Evolutionary conservation across 192 early-diverging fungal species (phyloP), one percentile per base, ranked within the genome.

Genomic region (Phycomyces blakesleeanus): DNA sequence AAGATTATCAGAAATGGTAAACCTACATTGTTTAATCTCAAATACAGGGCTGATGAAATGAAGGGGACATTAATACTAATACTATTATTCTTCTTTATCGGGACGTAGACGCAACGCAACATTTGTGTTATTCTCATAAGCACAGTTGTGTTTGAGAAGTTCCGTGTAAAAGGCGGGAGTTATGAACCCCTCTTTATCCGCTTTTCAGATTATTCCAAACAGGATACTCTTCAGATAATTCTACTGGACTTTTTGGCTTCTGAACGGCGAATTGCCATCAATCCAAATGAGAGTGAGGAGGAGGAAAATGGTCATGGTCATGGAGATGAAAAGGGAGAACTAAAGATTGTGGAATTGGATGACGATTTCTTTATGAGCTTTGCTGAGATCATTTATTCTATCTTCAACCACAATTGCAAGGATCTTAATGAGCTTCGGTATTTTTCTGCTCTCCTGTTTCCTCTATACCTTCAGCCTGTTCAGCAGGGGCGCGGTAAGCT

Each of bases 351-450:
- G 1, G 41, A 34, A 0, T 79, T 81, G 12, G 81, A 85, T n/a
- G 55, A 55, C 37, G 68, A 66, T 4, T 88, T 95, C 57, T 95
- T 84, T 59, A 69, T 74, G 52, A 72, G 77, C 0, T 98, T 96
- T 80, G 81, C 89, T 18, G 87, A 90, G 29, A 73, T 94, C 10
- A 70, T 94, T 5, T 92, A 92, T 67, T 86, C 91, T 34, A 85
- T 93, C 51, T 93, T 96, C 68, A 76, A 85, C 52, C 77, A 83
- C 24, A 87, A 90, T 42, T 92, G 91, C 67, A 81, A 83, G 29
- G 90, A 97, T 57, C 67, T 98, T 29, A 90, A 89, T 56, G 95
- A 98, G 73, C 78, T 98, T 12, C 74, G 91, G 24, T 89, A 96
- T 58, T 63, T 97, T 37, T 87, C 88, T 16, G 81, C 84, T 0